Evolutionary conservation across 306 rosid genomes (phyloP).

Genomic region (Vigna nakashimae): DNA sequence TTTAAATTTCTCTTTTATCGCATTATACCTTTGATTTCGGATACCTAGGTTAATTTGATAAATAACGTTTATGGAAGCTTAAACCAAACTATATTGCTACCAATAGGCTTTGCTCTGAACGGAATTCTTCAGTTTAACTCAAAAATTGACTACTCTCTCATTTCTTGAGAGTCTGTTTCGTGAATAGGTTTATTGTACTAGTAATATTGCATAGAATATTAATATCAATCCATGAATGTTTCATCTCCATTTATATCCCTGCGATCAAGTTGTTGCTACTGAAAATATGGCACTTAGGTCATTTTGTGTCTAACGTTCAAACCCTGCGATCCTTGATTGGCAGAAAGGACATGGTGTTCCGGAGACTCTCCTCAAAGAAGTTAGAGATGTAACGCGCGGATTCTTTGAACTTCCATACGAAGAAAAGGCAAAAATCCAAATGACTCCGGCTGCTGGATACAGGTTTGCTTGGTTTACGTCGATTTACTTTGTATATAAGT

Average conservation of each 20-base stretch:
- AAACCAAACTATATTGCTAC: background rate
- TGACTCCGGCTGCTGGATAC: constrained; percentile 70
- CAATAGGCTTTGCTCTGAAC: background rate
- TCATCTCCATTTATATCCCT: background rate
- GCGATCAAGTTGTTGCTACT: background rate
- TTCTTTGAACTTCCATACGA: constrained; percentile 82
- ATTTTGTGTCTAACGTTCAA: constrained; percentile 18
- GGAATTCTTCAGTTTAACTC: constrained; percentile 2
- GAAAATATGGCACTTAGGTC: background rate
- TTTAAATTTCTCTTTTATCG: too few species aligned
- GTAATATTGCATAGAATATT: background rate
- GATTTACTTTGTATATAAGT: constrained; percentile 14
- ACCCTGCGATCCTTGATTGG: constrained; percentile 30
- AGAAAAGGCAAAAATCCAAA: constrained; percentile 78
- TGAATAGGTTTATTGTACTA: background rate
- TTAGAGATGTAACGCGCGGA: constrained; percentile 57
- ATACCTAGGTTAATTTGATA: too few species aligned
- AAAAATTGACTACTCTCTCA: background rate
- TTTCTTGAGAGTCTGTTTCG: constrained; percentile 9
- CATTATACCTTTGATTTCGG: too few species aligned
- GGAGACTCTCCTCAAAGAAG: constrained; percentile 65
- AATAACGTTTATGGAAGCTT: constrained; percentile 3
- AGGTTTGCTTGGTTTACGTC: constrained; percentile 59
- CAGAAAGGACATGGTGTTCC: constrained; percentile 91
- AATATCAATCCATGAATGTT: background rate